Percentiles rank a stretch among this genome's conserved stretches.
phyloP scores from a whole-genome alignment of 1,284 basidiomycete species.

The Rhodotorula mucilaginosa region DNA sequence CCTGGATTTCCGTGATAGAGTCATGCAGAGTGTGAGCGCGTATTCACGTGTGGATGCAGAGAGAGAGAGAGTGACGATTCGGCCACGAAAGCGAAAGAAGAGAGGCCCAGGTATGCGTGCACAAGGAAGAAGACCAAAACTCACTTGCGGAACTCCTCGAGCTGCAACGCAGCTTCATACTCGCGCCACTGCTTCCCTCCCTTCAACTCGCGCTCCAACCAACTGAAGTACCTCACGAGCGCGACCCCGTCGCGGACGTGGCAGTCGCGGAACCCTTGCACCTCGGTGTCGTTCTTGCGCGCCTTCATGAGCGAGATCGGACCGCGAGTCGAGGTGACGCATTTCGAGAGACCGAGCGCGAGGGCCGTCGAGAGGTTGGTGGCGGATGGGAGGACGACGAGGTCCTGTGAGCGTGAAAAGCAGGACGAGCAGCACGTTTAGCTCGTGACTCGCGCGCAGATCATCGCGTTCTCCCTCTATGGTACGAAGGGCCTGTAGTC shows the following conservation, averaged over 20 bases:
- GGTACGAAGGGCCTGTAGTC: not conserved
- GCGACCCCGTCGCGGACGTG: constrained; percentile 91
- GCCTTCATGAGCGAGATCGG: constrained; percentile 66
- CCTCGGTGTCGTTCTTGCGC: constrained; percentile 56
- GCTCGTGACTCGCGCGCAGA: not conserved
- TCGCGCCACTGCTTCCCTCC: constrained; percentile 70
- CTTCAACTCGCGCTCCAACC: constrained; percentile 81
- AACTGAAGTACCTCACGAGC: constrained; percentile 78
- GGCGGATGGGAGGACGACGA: constrained; percentile 58
- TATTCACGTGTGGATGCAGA: too few species aligned
- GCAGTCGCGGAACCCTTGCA: constrained; percentile 82
- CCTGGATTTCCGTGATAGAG: constrained; percentile 49
- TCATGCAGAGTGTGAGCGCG: not conserved
- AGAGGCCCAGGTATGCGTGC: too few species aligned
- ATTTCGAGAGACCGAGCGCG: constrained; percentile 67
- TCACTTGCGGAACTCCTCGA: constrained; percentile 76
- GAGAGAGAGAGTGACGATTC: not conserved
- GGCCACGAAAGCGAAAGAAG: too few species aligned
- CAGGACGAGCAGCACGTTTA: too few species aligned
- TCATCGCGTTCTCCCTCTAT: too few species aligned
- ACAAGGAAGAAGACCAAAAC: constrained; percentile 46
- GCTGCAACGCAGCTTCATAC: constrained; percentile 71
- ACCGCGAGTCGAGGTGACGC: constrained; percentile 64
- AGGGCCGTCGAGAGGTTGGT: constrained; percentile 72
- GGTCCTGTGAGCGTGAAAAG: not conserved